These are phyloP conservation scores for Hypoxylon sp. DNA, from an alignment of 2,329 filamentous ascomycete genomes.

Conservation along the genomic window DNA sequence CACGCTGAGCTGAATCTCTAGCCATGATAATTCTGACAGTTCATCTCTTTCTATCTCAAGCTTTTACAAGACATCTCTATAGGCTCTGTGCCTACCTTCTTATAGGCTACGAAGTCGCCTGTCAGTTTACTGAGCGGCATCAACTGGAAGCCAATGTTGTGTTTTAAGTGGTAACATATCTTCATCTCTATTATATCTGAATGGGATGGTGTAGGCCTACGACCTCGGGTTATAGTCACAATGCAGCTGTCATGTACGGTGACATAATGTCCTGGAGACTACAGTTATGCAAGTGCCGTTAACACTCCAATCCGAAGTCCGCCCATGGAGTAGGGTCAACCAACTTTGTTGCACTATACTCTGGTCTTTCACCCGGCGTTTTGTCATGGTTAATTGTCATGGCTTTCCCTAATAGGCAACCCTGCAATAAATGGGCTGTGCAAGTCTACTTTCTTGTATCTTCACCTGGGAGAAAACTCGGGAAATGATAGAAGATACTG, in stretches of 20 bases:
- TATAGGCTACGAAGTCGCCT: not conserved
- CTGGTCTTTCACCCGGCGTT: constrained; percentile 11
- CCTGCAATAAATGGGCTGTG: constrained; percentile 6
- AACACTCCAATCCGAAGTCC: not conserved
- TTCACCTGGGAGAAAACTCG: constrained; percentile 34
- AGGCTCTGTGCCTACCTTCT: not conserved
- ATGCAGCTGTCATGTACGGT: constrained; percentile 23
- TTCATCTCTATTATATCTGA: constrained; percentile 3
- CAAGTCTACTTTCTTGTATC: constrained; percentile 7
- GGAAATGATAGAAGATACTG: constrained; percentile 11
- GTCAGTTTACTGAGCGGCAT: not conserved
- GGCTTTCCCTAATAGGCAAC: constrained; percentile 9
- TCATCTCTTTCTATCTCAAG: constrained; percentile 12
- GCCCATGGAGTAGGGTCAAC: constrained; percentile 22
- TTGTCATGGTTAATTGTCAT: constrained; percentile 8
- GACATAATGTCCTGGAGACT: constrained; percentile 29
- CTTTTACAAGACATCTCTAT: constrained; percentile 4
- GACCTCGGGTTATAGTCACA: constrained; percentile 14
- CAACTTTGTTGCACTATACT: constrained; percentile 9
- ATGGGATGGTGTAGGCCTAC: constrained; percentile 17
- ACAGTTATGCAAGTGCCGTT: constrained; percentile 40
- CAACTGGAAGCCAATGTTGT: not conserved
- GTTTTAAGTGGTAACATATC: not conserved
- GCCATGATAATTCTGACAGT: constrained; percentile 1
- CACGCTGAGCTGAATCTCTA: constrained; percentile 25